These are phyloP conservation scores for Aspergillus olivimuriae DNA, from an alignment of 495 filamentous ascomycete genomes.

Conservation along the genomic window DNA sequence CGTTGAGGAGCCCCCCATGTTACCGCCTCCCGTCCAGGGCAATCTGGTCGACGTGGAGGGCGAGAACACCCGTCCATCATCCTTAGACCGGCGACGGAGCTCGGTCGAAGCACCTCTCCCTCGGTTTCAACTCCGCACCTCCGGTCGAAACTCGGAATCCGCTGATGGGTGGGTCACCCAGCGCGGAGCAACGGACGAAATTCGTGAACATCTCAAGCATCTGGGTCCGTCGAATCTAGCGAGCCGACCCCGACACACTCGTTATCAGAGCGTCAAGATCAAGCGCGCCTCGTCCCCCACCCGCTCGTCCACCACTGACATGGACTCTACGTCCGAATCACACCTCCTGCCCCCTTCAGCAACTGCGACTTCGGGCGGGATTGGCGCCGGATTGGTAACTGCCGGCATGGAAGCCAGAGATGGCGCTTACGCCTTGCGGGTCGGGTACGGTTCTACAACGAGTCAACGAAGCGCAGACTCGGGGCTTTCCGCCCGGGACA, in stretches of 20 bases:
- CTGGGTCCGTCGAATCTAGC: slow-evolving; percentile 91
- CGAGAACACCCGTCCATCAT: slow-evolving; percentile 8
- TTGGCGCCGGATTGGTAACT: slow-evolving; percentile 43
- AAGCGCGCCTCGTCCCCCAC: too few relatives aligned
- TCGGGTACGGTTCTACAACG: slow-evolving; percentile 57
- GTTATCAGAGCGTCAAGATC: slow-evolving; percentile 87
- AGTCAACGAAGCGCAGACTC: slow-evolving; percentile 18
- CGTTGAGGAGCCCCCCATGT: slow-evolving; percentile 40
- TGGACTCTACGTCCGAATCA: slow-evolving; percentile 22
- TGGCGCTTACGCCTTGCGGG: slow-evolving; percentile 58
- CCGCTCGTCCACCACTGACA: too few relatives aligned
- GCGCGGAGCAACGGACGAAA: slow-evolving; percentile 48
- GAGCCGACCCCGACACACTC: slow-evolving; percentile 71
- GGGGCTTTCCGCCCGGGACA: slow-evolving; percentile 19
- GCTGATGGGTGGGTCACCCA: slow-evolving; percentile 29
- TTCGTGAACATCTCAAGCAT: slow-evolving; percentile 78
- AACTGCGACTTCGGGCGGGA: slow-evolving; percentile 37
- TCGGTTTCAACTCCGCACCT: slow-evolving; percentile 36
- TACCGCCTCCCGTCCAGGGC: slow-evolving; percentile 21
- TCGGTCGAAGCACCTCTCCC: slow-evolving; percentile 49
- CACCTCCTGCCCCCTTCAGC: slow-evolving; percentile 14
- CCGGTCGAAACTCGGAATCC: slow-evolving; percentile 20
- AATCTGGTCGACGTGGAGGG: slow-evolving; percentile 33
- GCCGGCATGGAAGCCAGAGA: slow-evolving; percentile 56
- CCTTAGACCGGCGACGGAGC: slow-evolving; percentile 24